Conservation (phyloP, 805 yeast species). For the Candida yuanshanica region DNA sequence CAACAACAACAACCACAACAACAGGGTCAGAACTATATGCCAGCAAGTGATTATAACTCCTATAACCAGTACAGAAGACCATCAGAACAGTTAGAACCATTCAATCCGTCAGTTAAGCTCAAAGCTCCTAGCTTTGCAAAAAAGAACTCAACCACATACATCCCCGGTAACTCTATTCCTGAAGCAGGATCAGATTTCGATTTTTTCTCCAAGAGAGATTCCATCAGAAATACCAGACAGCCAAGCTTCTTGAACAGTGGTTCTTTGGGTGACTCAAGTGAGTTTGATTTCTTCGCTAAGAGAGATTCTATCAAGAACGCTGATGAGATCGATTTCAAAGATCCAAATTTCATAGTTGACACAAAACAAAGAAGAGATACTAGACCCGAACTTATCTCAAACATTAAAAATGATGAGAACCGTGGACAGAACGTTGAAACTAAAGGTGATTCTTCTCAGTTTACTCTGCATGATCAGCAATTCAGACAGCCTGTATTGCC, state of each 20-base stretch:
- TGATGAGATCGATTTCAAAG: slow-evolving; percentile 11
- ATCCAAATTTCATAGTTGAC: slow-evolving; percentile 4
- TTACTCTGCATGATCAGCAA: slow-evolving; percentile 5
- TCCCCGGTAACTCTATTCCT: slow-evolving; percentile 11
- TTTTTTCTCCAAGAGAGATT: slow-evolving; percentile 22
- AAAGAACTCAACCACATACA: slow-evolving; percentile 10
- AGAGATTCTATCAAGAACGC: slow-evolving; percentile 23
- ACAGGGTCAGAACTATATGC: slow-evolving; percentile 7
- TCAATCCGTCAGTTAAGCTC: slow-evolving; percentile 31
- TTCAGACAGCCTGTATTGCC: slow-evolving; percentile 12
- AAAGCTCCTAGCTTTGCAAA: slow-evolving; percentile 22
- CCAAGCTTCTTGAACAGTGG: slow-evolving; percentile 22
- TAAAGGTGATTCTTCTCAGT: not conserved
- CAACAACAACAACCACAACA: slow-evolving; percentile 1
- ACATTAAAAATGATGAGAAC: slow-evolving; percentile 4
- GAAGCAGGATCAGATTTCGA: slow-evolving; percentile 20
- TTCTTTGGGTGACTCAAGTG: slow-evolving; percentile 18
- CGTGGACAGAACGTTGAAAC: slow-evolving; percentile 4
- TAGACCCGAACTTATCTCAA: slow-evolving; percentile 20
- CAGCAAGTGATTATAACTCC: slow-evolving; percentile 21
- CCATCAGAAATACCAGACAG: slow-evolving; percentile 19
- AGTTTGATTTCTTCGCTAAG: slow-evolving; percentile 23
- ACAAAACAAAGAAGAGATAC: slow-evolving; percentile 13
- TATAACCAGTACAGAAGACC: slow-evolving; percentile 32
- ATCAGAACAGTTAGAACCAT: slow-evolving; percentile 47